These are phyloP conservation scores for Aristolochia californica DNA, from an alignment of 164 flowering plant species.

Conservation along the genomic window DNA sequence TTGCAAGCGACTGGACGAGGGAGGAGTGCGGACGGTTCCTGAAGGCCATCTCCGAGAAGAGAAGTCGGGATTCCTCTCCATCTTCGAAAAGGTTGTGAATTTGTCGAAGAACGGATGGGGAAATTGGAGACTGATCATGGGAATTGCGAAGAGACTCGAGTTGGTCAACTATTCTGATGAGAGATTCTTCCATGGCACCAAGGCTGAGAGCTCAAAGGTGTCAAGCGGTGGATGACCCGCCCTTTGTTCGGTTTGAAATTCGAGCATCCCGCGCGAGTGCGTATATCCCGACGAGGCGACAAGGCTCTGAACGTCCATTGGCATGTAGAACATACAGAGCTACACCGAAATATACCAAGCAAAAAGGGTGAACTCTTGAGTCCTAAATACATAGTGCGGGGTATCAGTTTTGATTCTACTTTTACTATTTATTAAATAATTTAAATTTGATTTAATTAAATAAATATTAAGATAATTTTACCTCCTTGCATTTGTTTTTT, in stretches of 20 bases:
- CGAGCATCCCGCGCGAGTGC: not conserved
- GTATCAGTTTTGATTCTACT: too few relatives aligned
- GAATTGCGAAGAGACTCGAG: slow-evolving; percentile 24
- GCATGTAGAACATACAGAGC: too few relatives aligned
- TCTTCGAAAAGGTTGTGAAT: slow-evolving; percentile 40
- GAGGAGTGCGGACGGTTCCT: slow-evolving; percentile 34
- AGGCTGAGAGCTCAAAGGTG: not conserved
- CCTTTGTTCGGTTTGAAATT: not conserved
- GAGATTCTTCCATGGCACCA: slow-evolving; percentile 37
- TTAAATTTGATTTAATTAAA: too few relatives aligned
- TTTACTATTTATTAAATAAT: too few relatives aligned
- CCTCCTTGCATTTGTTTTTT: too few relatives aligned
- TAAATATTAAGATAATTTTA: too few relatives aligned
- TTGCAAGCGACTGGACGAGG: slow-evolving; percentile 31
- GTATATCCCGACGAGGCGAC: too few relatives aligned
- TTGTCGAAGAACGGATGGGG: slow-evolving; percentile 38
- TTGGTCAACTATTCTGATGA: slow-evolving; percentile 29
- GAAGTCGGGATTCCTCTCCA: slow-evolving; percentile 17
- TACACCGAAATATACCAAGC: too few relatives aligned
- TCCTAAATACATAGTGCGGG: too few relatives aligned
- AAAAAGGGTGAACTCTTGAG: too few relatives aligned
- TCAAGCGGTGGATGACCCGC: not conserved
- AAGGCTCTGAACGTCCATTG: too few relatives aligned
- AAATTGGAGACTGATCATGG: slow-evolving; percentile 21
- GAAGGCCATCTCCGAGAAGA: slow-evolving; percentile 45